phyloP scores from a whole-genome alignment of 2,329 filamentous ascomycete species.

The Alternaria consortialis region DNA sequence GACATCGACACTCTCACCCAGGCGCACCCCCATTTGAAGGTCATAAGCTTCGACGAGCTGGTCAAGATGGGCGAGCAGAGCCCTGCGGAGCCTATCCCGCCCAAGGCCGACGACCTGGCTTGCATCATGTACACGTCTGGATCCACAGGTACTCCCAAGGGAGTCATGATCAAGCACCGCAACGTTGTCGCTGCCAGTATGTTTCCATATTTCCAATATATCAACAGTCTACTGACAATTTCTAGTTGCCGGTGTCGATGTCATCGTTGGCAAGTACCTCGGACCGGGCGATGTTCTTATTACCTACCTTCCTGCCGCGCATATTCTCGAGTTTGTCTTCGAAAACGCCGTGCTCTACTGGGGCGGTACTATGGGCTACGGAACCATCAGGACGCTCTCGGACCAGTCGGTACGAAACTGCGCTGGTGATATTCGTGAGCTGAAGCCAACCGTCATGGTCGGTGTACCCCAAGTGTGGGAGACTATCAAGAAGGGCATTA shows the following conservation, averaged over 20 bases:
- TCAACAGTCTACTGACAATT: conserved; percentile 19
- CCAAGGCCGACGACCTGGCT: conserved; percentile 78
- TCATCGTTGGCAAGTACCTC: conserved; percentile 79
- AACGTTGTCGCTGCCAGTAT: conserved; percentile 80
- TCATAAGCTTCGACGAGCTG: conserved; percentile 66
- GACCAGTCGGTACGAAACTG: conserved; percentile 88
- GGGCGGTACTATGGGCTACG: conserved; percentile 93
- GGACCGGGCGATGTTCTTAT: conserved; percentile 81
- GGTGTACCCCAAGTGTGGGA: conserved; percentile 98
- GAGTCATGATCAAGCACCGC: conserved; percentile 82
- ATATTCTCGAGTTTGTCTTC: conserved; percentile 96
- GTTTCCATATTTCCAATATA: conserved; percentile 43
- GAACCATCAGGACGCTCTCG: conserved; percentile 86
- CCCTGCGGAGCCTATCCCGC: conserved; percentile 74
- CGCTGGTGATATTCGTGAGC: conserved; percentile 91
- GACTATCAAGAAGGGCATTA: conserved; percentile 93
- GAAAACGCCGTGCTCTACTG: conserved; percentile 91
- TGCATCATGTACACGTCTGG: conserved; percentile 88
- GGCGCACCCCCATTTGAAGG: conserved; percentile 62
- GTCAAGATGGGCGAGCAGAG: conserved; percentile 68
- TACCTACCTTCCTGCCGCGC: conserved; percentile 91
- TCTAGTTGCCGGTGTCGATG: conserved; percentile 77
- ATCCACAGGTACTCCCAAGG: conserved; percentile 88
- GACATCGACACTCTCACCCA: conserved; percentile 64
- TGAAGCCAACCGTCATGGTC: conserved; percentile 87